Conservation (phyloP, 1,139 yeast genomes). For the Scheffersomyces stambukii region DNA sequence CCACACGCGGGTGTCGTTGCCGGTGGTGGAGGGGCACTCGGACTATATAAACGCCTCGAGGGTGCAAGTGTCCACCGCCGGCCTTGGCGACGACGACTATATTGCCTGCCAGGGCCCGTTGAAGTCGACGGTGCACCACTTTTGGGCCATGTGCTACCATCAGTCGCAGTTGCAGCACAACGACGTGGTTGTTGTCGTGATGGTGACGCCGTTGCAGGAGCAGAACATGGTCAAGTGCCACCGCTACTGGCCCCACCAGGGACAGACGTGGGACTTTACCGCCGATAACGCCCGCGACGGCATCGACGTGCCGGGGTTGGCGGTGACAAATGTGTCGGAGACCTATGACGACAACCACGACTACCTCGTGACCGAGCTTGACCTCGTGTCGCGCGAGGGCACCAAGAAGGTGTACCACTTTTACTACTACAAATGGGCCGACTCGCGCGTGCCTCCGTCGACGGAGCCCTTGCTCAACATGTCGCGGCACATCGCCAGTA, state of each 20-base stretch:
- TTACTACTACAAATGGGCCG: slow-evolving; percentile 56
- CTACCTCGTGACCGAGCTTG: slow-evolving; percentile 25
- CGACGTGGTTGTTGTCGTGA: slow-evolving; percentile 57
- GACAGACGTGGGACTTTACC: slow-evolving; percentile 18
- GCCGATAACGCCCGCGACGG: slow-evolving; percentile 17
- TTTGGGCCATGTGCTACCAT: slow-evolving; percentile 81
- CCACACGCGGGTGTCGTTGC: slow-evolving; percentile 29
- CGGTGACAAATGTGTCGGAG: slow-evolving; percentile 17
- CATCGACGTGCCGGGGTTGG: slow-evolving; percentile 20
- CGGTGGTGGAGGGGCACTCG: slow-evolving; percentile 12
- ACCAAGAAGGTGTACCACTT: slow-evolving; percentile 46
- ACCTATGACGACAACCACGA: slow-evolving; percentile 18
- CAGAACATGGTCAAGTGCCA: slow-evolving; percentile 59
- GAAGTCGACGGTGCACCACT: slow-evolving; percentile 55
- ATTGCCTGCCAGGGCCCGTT: slow-evolving; percentile 63
- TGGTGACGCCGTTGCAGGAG: slow-evolving; percentile 83
- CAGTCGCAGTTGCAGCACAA: slow-evolving; percentile 34
- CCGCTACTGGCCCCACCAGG: slow-evolving; percentile 64
- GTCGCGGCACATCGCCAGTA: slow-evolving; percentile 19
- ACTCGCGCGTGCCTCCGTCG: slow-evolving; percentile 46
- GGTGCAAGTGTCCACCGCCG: slow-evolving; percentile 13
- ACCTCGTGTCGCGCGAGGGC: slow-evolving; percentile 17
- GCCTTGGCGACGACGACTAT: slow-evolving; percentile 14
- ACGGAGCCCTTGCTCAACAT: slow-evolving; percentile 30
- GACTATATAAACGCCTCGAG: slow-evolving; percentile 45